Evolutionary conservation across 176 grass and related monocot genomes (phyloP).

Genomic region (Calamus simplicifolius): DNA sequence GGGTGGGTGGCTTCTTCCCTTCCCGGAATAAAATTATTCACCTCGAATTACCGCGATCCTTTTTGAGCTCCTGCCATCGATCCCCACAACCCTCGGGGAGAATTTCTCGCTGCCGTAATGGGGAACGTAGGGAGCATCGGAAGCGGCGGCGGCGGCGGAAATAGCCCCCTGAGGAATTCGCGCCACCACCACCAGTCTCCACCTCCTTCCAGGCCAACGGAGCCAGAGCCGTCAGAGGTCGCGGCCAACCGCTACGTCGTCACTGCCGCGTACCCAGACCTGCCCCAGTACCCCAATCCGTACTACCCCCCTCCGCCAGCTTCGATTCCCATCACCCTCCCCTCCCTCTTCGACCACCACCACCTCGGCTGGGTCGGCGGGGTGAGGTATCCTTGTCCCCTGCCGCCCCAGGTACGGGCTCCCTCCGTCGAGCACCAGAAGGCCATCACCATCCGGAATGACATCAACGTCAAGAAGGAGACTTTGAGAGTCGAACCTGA

Average conservation of each 20-base stretch:
- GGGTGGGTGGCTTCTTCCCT: too few species aligned
- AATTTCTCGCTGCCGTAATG: neutral
- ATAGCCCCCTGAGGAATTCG: neutral
- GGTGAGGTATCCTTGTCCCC: neutral
- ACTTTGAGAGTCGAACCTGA: conserved; percentile 1
- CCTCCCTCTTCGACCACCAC: conserved; percentile 2
- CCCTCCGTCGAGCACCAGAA: conserved; percentile 5
- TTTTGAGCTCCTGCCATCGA: too few species aligned
- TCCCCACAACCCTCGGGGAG: too few species aligned
- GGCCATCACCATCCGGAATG: conserved; percentile 11
- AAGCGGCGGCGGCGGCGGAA: too few species aligned
- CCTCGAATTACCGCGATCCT: too few species aligned
- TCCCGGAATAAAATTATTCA: too few species aligned
- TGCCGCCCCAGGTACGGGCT: too few species aligned
- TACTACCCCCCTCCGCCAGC: conserved; percentile 8
- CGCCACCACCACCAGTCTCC: neutral
- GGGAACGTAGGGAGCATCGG: conserved; percentile 2
- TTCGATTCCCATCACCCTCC: neutral
- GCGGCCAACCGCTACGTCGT: conserved; percentile 6
- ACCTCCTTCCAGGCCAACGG: neutral
- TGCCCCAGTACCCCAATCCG: conserved; percentile 6
- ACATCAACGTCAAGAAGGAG: conserved; percentile 9
- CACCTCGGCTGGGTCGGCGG: conserved; percentile 1
- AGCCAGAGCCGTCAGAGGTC: neutral
- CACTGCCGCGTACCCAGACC: neutral